Evolutionary conservation across 2,329 filamentous ascomycete genomes (phyloP).

Genomic region (Metarhizium anisopliae): DNA sequence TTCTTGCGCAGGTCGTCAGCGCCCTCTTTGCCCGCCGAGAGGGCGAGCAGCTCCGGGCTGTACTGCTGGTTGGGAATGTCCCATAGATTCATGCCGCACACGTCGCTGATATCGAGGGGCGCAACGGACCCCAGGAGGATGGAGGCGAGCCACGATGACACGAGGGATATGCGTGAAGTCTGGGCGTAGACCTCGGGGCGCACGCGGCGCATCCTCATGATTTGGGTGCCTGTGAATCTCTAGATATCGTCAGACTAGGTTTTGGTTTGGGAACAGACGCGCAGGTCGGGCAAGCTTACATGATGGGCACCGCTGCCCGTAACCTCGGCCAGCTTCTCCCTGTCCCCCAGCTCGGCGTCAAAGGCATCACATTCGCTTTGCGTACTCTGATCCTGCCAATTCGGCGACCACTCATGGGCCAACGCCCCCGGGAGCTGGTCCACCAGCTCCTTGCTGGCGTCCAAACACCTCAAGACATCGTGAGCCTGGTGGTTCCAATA

Average conservation of each 20-base stretch:
- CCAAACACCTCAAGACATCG: slow-evolving; percentile 49
- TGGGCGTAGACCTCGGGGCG: slow-evolving; percentile 72
- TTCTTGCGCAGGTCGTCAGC: slow-evolving; percentile 60
- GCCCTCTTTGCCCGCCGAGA: slow-evolving; percentile 60
- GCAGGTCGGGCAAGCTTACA: slow-evolving; percentile 40
- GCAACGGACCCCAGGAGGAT: slow-evolving; percentile 78
- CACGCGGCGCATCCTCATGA: slow-evolving; percentile 75
- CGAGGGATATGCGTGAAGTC: slow-evolving; percentile 80
- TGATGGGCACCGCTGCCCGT: slow-evolving; percentile 95
- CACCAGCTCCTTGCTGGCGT: slow-evolving; percentile 52
- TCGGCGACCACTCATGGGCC: slow-evolving; percentile 80
- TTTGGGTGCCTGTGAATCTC: slow-evolving; percentile 97
- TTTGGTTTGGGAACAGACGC: background rate
- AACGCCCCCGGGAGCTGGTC: slow-evolving; percentile 68
- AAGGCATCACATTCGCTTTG: slow-evolving; percentile 87
- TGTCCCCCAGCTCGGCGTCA: slow-evolving; percentile 59
- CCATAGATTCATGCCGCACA: slow-evolving; percentile 96
- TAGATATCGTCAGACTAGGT: slow-evolving; percentile 22
- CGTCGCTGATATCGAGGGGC: slow-evolving; percentile 87
- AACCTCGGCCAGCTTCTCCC: slow-evolving; percentile 60
- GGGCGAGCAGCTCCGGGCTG: slow-evolving; percentile 64
- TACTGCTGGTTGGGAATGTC: slow-evolving; percentile 69
- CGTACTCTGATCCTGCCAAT: slow-evolving; percentile 97
- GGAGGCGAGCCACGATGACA: slow-evolving; percentile 91
- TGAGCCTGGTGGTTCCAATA: slow-evolving; percentile 77